Evolutionary conservation across 164 flowering plant genomes (phyloP), one percentile per base, ranked within the genome.

Genomic region (Nelumbo lutea): DNA sequence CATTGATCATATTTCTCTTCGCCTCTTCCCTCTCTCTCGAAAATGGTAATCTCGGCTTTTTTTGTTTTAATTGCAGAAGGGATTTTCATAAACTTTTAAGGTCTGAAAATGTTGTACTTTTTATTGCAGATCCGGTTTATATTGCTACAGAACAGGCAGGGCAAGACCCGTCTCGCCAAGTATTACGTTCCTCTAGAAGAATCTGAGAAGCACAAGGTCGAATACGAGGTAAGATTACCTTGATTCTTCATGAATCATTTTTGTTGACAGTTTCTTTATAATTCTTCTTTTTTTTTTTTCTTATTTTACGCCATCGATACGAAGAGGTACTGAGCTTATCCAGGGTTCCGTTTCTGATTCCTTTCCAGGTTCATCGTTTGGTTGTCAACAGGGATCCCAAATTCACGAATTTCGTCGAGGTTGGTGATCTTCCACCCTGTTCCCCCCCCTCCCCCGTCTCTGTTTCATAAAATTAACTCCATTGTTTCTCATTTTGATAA

Each of bases 341-440:
- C 2, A 9, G 56, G 61, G 39, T 52, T 52, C 27, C 27, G 56
- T 14, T 0, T 62, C 64, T 68, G 9, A 42, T 50, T 14, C 57
- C 41, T 51, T 15, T 70, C 64, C 62, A 88, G 93, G 91, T 89
- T 82, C 94, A 89, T 77, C 88, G 94, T 7, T 70, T 88, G 80
- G 94, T 89, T 44, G 94, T 89, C 13, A 87, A 87, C 61, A 74
- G 91, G 76, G 94, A 89, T 77, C 88, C 94, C 40, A 89, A 89
- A 70, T 89, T 84, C 80, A 89, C 91, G 50, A 89, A 89, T 71
- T 89, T 89, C 73, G 94, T 87, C 8, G 94, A 89, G 91, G 94
- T 88, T 11, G 11, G 27, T 50, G 8, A 52, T 27, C 27, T 27
- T 27, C 27, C 27, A 27, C 27, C 27, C 27, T 27, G 27, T 27